A percentile compares a stretch with the other conserved stretches of the same genome.
These are phyloP conservation scores for Xerocomellus intermedius DNA, from an alignment of 768 basidiomycete genomes.

Conservation along the genomic window DNA sequence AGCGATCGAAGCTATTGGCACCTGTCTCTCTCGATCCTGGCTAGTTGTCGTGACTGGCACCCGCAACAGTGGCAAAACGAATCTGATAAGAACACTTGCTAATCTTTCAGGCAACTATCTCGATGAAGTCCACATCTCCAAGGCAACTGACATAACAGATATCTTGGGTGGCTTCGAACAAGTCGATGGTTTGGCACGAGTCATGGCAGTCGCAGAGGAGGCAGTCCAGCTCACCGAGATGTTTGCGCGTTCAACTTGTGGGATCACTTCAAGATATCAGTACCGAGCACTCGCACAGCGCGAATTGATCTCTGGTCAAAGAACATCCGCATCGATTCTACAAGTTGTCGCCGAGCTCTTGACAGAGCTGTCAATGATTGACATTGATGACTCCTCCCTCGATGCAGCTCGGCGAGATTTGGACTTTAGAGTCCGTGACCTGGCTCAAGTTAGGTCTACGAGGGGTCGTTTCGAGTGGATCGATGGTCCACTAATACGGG, in stretches of 20 bases:
- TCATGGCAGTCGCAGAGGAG: slow-evolving; percentile 38
- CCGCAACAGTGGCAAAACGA: slow-evolving; percentile 75
- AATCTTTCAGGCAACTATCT: slow-evolving; percentile 65
- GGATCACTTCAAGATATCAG: slow-evolving; percentile 19
- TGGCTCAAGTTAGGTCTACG: slow-evolving; percentile 25
- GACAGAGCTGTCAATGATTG: slow-evolving; percentile 22
- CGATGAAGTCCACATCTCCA: slow-evolving; percentile 75
- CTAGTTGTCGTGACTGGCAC: slow-evolving; percentile 85
- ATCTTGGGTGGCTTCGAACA: slow-evolving; percentile 97
- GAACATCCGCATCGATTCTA: slow-evolving; percentile 23
- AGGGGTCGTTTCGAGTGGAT: slow-evolving; percentile 86
- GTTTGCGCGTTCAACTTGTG: slow-evolving; percentile 36
- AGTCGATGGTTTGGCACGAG: slow-evolving; percentile 53
- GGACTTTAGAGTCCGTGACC: slow-evolving; percentile 20
- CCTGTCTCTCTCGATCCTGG: slow-evolving; percentile 76
- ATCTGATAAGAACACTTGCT: slow-evolving; percentile 67
- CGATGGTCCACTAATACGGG: slow-evolving; percentile 86
- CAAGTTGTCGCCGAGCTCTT: slow-evolving; percentile 29
- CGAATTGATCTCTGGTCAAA: slow-evolving; percentile 15
- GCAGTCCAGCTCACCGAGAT: slow-evolving; percentile 39
- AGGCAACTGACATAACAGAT: slow-evolving; percentile 89
- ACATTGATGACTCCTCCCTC: slow-evolving; percentile 10
- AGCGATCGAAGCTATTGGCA: slow-evolving; percentile 71
- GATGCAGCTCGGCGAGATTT: slow-evolving; percentile 13
- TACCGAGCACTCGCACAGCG: slow-evolving; percentile 12